Percentiles rank a stretch among this genome's conserved stretches.
phyloP scores from a whole-genome alignment of 306 rosid species.

The Lagenaria siceraria region DNA sequence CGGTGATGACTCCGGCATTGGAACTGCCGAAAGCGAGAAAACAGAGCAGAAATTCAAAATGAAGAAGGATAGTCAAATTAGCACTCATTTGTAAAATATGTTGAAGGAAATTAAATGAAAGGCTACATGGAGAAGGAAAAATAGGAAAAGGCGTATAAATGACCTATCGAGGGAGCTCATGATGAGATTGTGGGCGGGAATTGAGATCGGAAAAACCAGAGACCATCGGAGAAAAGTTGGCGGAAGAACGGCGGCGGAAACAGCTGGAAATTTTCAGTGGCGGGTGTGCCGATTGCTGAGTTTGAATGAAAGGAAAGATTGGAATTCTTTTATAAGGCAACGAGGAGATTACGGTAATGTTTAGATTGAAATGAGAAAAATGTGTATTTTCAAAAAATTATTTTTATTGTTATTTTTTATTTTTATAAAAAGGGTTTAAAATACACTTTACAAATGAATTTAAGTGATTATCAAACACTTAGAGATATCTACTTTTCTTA shows the following conservation, averaged over 20 bases:
- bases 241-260: neutral
- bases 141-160: too few relatives aligned
- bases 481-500: too few relatives aligned
- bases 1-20: conserved; percentile 34
- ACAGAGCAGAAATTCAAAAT: conserved; percentile 16
- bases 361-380: too few relatives aligned
- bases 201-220: conserved; percentile 9
- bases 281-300: neutral
- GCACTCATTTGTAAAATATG: too few relatives aligned
- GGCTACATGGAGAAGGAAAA: too few relatives aligned
- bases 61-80: conserved; percentile 6
- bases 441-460: too few relatives aligned
- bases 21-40: neutral
- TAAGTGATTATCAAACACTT: too few relatives aligned
- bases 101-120: too few relatives aligned
- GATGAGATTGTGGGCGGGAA: neutral
- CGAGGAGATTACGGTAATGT: neutral
- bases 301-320: too few relatives aligned
- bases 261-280: neutral
- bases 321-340: neutral
- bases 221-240: neutral
- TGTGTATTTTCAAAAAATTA: too few relatives aligned
- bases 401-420: too few relatives aligned
- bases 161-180: conserved; percentile 23
- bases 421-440: too few relatives aligned